A percentile compares a stretch with the other conserved stretches of the same genome.
phyloP scores from a whole-genome alignment of 2,329 filamentous ascomycete genomes.

The Stagonosporopsis rhizophila region DNA sequence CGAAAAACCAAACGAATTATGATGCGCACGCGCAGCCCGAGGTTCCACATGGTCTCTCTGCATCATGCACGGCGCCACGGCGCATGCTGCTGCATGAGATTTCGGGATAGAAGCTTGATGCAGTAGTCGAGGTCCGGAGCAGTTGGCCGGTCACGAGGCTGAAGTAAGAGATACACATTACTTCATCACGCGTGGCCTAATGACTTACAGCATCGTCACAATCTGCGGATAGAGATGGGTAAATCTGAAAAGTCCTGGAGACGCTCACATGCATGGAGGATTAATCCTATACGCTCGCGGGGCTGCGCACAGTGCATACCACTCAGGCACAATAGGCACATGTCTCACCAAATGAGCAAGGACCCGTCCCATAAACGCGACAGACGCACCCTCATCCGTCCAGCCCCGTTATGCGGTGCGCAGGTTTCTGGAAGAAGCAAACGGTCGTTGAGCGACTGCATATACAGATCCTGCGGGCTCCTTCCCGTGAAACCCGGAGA shows the following conservation, averaged over 20 bases:
- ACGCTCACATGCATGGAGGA: not conserved
- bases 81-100: not conserved
- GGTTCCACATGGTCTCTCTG: not conserved
- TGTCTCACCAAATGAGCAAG: not conserved
- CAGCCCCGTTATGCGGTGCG: not conserved
- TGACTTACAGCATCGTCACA: not conserved
- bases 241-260: not conserved
- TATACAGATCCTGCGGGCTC: slow-evolving; percentile 2
- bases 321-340: not conserved
- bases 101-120: not conserved
- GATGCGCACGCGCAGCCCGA: not conserved
- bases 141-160: not conserved
- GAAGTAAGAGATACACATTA: not conserved
- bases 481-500: not conserved
- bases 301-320: slow-evolving; percentile 1
- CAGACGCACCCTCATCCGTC: slow-evolving; percentile 6
- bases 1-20: not conserved
- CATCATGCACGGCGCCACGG: not conserved
- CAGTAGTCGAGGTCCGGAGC: not conserved
- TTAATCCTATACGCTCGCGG: not conserved
- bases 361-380: not conserved
- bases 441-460: not conserved
- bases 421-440: not conserved
- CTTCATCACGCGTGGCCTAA: not conserved
- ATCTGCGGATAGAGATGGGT: not conserved